These are phyloP conservation scores for Hymenoscyphus linearis DNA, from an alignment of 2,329 filamentous ascomycete species.

Conservation along the genomic window DNA sequence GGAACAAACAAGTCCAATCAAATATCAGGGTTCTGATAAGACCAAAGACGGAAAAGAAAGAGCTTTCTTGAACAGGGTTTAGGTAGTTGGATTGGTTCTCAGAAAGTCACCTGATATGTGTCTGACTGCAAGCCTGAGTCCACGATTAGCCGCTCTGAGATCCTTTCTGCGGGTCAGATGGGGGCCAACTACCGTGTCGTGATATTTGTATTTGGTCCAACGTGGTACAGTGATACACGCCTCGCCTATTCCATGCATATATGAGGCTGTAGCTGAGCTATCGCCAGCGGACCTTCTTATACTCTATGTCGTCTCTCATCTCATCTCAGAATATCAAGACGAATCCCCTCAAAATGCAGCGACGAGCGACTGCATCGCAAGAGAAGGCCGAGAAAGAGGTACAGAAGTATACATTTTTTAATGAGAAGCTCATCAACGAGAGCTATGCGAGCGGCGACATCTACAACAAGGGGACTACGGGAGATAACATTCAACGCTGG, in stretches of 20 bases:
- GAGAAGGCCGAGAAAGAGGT: conserved; percentile 1
- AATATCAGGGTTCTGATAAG: not conserved
- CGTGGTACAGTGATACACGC: not conserved
- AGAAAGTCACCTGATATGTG: not conserved
- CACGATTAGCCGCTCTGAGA: not conserved
- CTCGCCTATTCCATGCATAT: not conserved
- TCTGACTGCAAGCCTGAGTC: too few species aligned
- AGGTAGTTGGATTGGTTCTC: not conserved
- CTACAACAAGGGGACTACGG: conserved; percentile 5
- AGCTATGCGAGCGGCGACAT: conserved; percentile 14
- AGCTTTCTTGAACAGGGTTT: not conserved
- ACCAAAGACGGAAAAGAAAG: not conserved
- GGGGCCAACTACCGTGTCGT: too few species aligned
- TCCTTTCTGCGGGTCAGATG: not conserved
- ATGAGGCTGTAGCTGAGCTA: not conserved
- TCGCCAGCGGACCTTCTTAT: not conserved
- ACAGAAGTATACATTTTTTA: conserved; percentile 5
- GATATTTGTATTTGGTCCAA: not conserved
- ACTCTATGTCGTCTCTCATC: not conserved
- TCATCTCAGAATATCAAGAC: not conserved
- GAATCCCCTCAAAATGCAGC: not conserved
- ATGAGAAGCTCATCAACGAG: conserved; percentile 6
- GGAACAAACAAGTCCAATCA: not conserved
- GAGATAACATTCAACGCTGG: conserved; percentile 7
- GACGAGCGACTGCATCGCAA: not conserved